Evolutionary conservation across 73 alveolate species (phyloP).

Genomic region (Symbiodinium natans): DNA sequence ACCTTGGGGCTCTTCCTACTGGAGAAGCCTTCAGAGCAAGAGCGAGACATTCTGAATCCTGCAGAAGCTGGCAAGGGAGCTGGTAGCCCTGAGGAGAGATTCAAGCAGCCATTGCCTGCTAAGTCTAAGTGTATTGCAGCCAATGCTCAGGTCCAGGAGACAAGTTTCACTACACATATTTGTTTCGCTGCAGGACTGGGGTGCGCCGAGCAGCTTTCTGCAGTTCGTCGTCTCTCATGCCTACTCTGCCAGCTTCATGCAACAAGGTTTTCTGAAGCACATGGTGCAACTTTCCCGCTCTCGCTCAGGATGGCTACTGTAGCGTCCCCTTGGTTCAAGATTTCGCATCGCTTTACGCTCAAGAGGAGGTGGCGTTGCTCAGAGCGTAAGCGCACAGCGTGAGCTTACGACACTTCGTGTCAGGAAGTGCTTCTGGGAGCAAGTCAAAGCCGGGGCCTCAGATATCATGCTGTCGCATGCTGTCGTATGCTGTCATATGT

Average conservation of each 20-base stretch:
- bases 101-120: not conserved
- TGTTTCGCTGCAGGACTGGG: constrained; percentile 38
- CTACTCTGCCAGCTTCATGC: constrained; percentile 10
- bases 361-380: constrained; percentile 45
- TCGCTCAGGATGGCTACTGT: constrained; percentile 53
- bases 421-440: not conserved
- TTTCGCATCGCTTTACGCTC: constrained; percentile 61
- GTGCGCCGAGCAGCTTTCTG: constrained; percentile 75
- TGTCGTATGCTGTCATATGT: too few relatives aligned
- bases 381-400: not conserved
- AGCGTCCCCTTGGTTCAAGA: constrained; percentile 88
- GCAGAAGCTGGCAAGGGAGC: constrained; percentile 18
- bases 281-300: not conserved
- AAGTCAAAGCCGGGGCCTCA: not conserved
- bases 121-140: not conserved
- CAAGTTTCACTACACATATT: too few relatives aligned
- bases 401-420: not conserved
- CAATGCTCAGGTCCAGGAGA: not conserved
- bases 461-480: too few relatives aligned
- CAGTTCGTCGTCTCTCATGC: constrained; percentile 88
- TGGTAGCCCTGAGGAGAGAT: not conserved
- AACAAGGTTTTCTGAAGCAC: not conserved
- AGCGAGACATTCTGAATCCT: not conserved
- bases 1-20: constrained; percentile 67
- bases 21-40: not conserved